Evolutionary conservation across 2,329 filamentous ascomycete genomes (phyloP), one percentile per base, ranked within the genome.

Genomic region (Epichloe gansuensis): DNA sequence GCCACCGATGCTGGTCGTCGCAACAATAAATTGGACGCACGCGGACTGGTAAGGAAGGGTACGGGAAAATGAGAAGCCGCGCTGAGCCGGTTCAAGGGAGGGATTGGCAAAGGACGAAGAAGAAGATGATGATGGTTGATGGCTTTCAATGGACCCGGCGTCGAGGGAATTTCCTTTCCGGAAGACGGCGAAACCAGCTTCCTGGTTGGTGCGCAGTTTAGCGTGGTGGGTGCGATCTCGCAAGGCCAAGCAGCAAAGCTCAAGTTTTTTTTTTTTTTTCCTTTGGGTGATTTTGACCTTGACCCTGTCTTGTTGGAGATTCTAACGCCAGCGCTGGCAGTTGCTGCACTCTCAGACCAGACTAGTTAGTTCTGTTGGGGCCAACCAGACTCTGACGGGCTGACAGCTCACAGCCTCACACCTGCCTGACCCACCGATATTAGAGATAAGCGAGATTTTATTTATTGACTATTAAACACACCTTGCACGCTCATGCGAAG

Each of bases 111-210:
- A 39, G 41, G 42, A 46, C 38, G 51, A 51, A 41, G 37, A 46
- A 37, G 48, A 31, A 35, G 53, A 50, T 51, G 56, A 48, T 25
- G 53, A 55, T 53, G 51, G 54, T 51, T 34, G 54, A 55, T 53
- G 51, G 51, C 54, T 48, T 46, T 55, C 53, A 28, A 52, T 11
- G 46, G 17, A 47, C 38, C 39, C 17, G 47, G 21, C 23, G 34
- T 55, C 48, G 57, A 58, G 57, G 55, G 55, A 58, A 58, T 55
- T 55, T 55, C 47, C 54, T 55, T 58, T 54, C 52, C 55, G 55
- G 54, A 57, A 45, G 44, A 46, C 56, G 56, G 51, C 55, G 52
- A 55, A 54, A 55, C 51, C 43, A 57, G 54, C 52, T 55, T 53
- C 51, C 51, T 57, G 51, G 51, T 54, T 51, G 52, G 52, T 51